These are phyloP conservation scores for Taxawa tesnikishii DNA, from an alignment of 2,329 filamentous ascomycete species.

Conservation along the genomic window DNA sequence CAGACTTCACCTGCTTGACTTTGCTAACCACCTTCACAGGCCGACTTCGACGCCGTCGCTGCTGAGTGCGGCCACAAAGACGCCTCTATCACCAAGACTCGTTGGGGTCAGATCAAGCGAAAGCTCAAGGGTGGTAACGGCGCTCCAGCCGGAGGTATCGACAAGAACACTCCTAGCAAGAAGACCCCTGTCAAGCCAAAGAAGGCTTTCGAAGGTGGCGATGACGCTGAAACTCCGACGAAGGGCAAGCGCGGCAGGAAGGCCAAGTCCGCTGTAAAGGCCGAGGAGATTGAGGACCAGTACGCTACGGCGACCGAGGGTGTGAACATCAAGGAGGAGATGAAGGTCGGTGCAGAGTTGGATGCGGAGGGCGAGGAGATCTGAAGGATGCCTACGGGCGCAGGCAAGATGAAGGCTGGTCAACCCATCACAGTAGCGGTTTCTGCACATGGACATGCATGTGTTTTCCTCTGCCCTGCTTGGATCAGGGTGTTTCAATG, in stretches of 20 bases:
- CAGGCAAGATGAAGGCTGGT: too few species aligned
- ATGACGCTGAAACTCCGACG: not conserved
- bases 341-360: not conserved
- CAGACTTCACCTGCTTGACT: not conserved
- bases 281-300: not conserved
- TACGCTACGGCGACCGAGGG: not conserved
- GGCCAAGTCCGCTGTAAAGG: slow-evolving; percentile 1
- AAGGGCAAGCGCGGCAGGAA: slow-evolving; percentile 1
- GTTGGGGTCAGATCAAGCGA: slow-evolving; percentile 14
- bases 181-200: slow-evolving; percentile 1
- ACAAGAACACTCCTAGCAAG: slow-evolving; percentile 5
- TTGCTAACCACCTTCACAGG: slow-evolving; percentile 7
- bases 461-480: too few species aligned
- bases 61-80: slow-evolving; percentile 14
- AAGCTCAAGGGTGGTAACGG: slow-evolving; percentile 8
- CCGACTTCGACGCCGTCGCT: slow-evolving; percentile 15
- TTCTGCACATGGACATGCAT: too few species aligned
- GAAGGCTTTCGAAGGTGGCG: not conserved
- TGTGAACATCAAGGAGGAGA: not conserved
- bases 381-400: too few species aligned
- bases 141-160: slow-evolving; percentile 2
- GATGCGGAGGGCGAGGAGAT: not conserved
- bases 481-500: too few species aligned
- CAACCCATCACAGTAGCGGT: too few species aligned
- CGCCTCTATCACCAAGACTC: slow-evolving; percentile 10